Base-by-base conservation (phyloP, 495 filamentous ascomycete genomes). In the Xylaria acuta region DNA sequence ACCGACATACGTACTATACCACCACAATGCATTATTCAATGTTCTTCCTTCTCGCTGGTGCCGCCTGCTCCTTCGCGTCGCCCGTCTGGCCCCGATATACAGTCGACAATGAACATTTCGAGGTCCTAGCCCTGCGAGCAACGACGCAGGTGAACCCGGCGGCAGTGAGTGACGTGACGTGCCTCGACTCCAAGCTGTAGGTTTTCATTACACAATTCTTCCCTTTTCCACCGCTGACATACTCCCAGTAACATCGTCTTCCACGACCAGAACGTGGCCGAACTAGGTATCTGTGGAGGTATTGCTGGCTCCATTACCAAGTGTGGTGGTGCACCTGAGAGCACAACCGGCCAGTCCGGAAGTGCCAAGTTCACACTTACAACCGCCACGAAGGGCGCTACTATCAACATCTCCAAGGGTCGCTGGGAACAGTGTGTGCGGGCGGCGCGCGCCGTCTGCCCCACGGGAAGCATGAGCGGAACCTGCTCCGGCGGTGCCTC, bases 261-360 rank as follows among this genome's bases (percentile, higher is more conserved):
- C 54, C 85, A 88, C 78, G 84, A 86, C 75, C 84, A 86, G 64
- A 86, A 86, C 72, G 86, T 85, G 6, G 86, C 87, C 32, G 79
- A 85, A 64, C 85, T 89, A 7, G 72, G 74, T 65, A 88, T 88
- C 78, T 89, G 86, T 79, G 82, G 82, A n/a, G 81, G 84, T 49
- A 86, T 88, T 66, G 78, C 85, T 1, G 85, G 85, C 8, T 63
- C 80, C 7, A 82, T 83, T 34, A 76, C 80, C 22, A 80, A 83
- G 64, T 88, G 87, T 70, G 77, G 66, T 1, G 85, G 84, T 22
- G 47, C 72, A 16, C 82, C 82, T 2, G 54, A 75, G 40, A 76
- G 74, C 3, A 87, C 85, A 6, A 75, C 71, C 0, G 86, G 86
- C 38, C 71, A 72, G 41, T 82, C 79, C 0, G 86, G 86, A 7